A percentile compares a stretch with the other conserved stretches of the same genome.
phyloP scores from a whole-genome alignment of 345 rosid species.

The Hibiscus syriacus region DNA sequence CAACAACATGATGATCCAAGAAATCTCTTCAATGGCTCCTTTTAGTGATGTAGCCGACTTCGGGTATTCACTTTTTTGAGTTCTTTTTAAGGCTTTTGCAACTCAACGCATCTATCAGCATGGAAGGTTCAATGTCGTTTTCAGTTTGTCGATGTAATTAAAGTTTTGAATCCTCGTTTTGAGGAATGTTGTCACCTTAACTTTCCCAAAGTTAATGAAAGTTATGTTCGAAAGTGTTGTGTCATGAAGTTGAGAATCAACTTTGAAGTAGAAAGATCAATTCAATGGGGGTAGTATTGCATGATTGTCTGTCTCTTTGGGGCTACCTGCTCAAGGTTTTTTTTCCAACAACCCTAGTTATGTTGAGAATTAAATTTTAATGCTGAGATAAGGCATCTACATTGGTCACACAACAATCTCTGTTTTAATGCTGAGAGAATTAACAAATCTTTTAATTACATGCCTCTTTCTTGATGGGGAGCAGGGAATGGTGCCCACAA shows the following conservation, averaged over 20 bases:
- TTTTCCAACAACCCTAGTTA: slow-evolving; percentile 23
- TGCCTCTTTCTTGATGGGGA: no score
- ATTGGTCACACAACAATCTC: no score
- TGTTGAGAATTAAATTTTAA: no score
- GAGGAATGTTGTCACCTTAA: slow-evolving; percentile 9
- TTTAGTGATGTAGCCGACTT: slow-evolving; percentile 37
- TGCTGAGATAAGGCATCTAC: no score
- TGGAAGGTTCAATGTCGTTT: neutral
- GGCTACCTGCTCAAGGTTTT: slow-evolving; percentile 21
- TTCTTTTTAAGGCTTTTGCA: neutral
- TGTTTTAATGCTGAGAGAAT: no score
- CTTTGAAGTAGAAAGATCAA: neutral
- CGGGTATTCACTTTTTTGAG: slow-evolving; percentile 36
- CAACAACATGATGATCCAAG: slow-evolving; percentile 17
- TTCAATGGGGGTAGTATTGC: neutral
- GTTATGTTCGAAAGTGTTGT: neutral
- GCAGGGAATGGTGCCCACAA: no score
- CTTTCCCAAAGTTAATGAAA: neutral
- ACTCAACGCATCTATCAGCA: neutral
- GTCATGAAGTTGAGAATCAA: neutral
- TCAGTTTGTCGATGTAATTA: neutral
- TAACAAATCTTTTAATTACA: no score
- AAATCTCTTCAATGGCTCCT: slow-evolving; percentile 15
- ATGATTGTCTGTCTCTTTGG: no score
- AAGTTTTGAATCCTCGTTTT: neutral